Base-by-base conservation (phyloP, 139 green algal genomes). In the Tetradesmus lagerheimii region DNA sequence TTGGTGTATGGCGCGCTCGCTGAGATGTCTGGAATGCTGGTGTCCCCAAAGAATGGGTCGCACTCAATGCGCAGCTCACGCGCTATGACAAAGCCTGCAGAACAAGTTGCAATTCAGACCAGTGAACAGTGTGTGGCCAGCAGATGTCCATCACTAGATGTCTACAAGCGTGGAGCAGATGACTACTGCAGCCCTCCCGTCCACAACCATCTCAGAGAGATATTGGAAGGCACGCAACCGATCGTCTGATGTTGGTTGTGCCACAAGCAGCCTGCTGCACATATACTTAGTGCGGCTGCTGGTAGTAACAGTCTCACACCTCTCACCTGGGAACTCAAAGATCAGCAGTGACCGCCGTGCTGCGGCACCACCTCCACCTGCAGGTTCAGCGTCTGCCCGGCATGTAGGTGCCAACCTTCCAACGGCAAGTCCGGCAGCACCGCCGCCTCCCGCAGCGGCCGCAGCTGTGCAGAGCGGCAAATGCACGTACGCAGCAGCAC, bases 21-120 rank as follows among this genome's bases (percentile, higher is more conserved):
- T 41, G 64, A 81, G 57, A 89, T 89, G 66, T 89, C 83, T 89
- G 83, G 83, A 8, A 89, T 18, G 62, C 18, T 45, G 14, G 83
- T 4, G 37, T 89, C 80, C 12, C 23, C 29, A 20, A 37, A 18
- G 38, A 53, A 53, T 4, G 62, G 25, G 27, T 89, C 62, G 38
- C 62, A 80, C 38, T 79, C 39, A 9, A 41, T 27, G 16, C 83
- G 37, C 62, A 89, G 29, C 62, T 89, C 57, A 79, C 83, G 83
- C 4, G 62, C 39, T 0, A 89, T 89, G 53, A 89, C 25, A n/a
- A 89, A 89, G 31, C 64, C 66, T 80, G 64, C n/a, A 53, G 14
- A 37, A 45, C 18, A 79, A n/a, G n/a, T n/a, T n/a, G n/a, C n/a
- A n/a, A n/a, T n/a, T n/a, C n/a, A n/a, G n/a, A n/a, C n/a, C n/a